Conservation (phyloP, 2,329 filamentous ascomycete genomes). For the Pseudogymnoascus destructans region DNA sequence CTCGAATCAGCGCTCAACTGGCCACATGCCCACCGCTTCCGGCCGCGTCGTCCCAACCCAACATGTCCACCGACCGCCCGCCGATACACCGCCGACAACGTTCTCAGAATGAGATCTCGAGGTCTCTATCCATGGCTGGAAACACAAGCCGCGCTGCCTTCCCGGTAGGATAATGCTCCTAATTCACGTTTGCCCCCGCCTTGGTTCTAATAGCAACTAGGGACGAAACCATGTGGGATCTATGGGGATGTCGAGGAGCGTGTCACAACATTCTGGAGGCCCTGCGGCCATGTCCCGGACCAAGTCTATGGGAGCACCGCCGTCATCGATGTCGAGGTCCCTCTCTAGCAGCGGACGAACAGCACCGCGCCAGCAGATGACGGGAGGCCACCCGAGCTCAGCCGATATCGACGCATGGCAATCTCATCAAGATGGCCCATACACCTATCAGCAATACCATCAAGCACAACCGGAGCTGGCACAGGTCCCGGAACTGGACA, state of each 20-base stretch:
- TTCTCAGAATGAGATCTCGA: neutral
- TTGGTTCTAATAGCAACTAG: slow-evolving; percentile 1
- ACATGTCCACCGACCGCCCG: neutral
- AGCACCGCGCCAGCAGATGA: neutral
- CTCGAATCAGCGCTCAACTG: neutral
- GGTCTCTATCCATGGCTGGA: neutral
- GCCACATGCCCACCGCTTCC: neutral
- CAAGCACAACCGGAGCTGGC: slow-evolving; percentile 14
- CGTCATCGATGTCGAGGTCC: neutral
- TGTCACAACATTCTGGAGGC: neutral
- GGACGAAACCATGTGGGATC: neutral
- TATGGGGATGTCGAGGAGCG: neutral
- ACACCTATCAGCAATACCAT: neutral
- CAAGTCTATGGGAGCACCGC: neutral
- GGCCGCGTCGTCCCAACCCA: neutral
- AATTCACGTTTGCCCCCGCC: neutral
- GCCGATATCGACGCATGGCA: neutral
- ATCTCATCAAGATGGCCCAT: neutral
- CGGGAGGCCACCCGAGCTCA: neutral
- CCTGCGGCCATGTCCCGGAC: neutral
- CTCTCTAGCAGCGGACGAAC: neutral
- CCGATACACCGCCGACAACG: neutral
- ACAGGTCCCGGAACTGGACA: slow-evolving; percentile 21
- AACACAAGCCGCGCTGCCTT: neutral
- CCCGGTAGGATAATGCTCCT: neutral